Conservation (phyloP, 805 yeast species). For the Saccharomyces paradoxus region DNA sequence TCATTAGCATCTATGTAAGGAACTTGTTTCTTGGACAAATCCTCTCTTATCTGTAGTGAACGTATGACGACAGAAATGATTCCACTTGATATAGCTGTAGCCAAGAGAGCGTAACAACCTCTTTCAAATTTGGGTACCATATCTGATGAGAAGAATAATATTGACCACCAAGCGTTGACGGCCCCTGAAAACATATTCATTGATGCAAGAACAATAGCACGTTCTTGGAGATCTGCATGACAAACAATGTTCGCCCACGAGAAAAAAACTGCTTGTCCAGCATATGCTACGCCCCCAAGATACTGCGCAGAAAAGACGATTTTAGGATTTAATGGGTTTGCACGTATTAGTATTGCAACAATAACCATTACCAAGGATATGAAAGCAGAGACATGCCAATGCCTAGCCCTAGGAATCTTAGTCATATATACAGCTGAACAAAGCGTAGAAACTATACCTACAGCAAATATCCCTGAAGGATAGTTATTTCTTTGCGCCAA, state of each 20-base stretch:
- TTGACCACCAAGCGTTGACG: conserved; percentile 58
- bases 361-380: conserved; percentile 37
- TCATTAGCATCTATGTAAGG: conserved; percentile 26
- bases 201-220: conserved; percentile 56
- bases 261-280: conserved; percentile 53
- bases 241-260: conserved; percentile 60
- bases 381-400: conserved; percentile 44
- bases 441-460: conserved; percentile 42
- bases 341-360: conserved; percentile 40
- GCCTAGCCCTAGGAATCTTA: conserved; percentile 35
- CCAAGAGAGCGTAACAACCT: conserved; percentile 52
- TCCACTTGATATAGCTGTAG: conserved; percentile 39
- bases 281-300: conserved; percentile 45
- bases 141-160: conserved; percentile 44
- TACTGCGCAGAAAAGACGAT: conserved; percentile 49
- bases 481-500: conserved; percentile 41
- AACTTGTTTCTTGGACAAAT: conserved; percentile 9
- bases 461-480: conserved; percentile 49
- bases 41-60: conserved; percentile 29
- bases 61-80: conserved; percentile 37
- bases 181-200: conserved; percentile 60
- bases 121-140: conserved; percentile 43
- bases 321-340: conserved; percentile 33
- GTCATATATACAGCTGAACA: conserved; percentile 39
- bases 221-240: conserved; percentile 50